Evolutionary conservation across 2,329 filamentous ascomycete species (phyloP).

Genomic region (Penicillium griseofulvum): DNA sequence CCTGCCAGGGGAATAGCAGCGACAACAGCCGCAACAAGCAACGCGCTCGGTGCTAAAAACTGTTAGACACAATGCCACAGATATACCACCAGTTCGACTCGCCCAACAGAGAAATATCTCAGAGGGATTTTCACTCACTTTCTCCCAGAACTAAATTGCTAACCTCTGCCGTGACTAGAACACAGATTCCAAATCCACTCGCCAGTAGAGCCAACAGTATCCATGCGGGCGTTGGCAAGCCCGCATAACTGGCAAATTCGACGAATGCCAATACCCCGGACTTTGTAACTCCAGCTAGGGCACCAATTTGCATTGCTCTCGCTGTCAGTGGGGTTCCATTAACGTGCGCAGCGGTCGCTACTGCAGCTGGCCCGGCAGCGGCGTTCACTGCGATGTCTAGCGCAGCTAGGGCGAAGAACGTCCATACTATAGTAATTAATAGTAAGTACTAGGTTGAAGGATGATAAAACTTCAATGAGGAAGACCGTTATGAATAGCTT

Average conservation of each 20-base stretch:
- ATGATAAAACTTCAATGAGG: too few species aligned
- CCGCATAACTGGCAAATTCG: conserved; percentile 11
- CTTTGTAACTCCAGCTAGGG: conserved; percentile 16
- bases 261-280: conserved; percentile 16
- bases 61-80: not conserved
- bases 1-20: conserved; percentile 15
- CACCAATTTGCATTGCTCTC: conserved; percentile 14
- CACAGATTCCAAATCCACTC: conserved; percentile 16
- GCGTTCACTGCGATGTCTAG: conserved; percentile 17
- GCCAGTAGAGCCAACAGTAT: conserved; percentile 12
- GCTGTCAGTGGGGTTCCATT: conserved; percentile 13
- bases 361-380: conserved; percentile 17
- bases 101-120: not conserved
- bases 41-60: conserved; percentile 10
- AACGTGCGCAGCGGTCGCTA: conserved; percentile 16
- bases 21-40: conserved; percentile 17
- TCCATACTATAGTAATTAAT: conserved; percentile 8
- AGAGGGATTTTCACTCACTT: conserved; percentile 1
- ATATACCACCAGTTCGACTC: not conserved
- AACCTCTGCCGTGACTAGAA: conserved; percentile 15
- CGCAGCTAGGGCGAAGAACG: conserved; percentile 16
- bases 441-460: not conserved
- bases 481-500: not conserved
- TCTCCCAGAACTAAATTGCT: conserved; percentile 17
- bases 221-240: conserved; percentile 15